These are phyloP conservation scores for Fusarium nodosum DNA, from an alignment of 2,329 filamentous ascomycete genomes.

Conservation along the genomic window DNA sequence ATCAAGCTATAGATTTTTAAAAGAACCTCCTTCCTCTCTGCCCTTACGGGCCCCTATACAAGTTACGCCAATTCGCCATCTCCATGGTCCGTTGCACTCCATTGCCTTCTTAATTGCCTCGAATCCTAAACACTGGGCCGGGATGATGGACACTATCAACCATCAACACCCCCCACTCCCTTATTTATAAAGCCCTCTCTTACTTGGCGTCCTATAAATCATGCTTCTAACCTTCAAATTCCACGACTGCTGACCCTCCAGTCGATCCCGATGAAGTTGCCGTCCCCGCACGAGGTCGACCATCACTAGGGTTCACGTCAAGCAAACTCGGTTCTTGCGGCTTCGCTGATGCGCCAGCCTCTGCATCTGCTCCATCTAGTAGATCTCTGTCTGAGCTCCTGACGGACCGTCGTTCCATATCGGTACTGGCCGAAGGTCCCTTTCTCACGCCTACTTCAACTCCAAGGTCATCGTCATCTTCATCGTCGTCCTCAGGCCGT, in stretches of 20 bases:
- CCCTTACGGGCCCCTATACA: conserved; percentile 10
- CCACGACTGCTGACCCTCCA: conserved; percentile 56
- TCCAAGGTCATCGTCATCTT: conserved; percentile 71
- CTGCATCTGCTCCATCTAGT: conserved; percentile 80
- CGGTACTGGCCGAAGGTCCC: conserved; percentile 58
- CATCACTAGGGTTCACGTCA: conserved; percentile 51
- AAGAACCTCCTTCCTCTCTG: not conserved
- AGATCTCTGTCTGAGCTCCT: conserved; percentile 77
- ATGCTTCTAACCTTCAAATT: conserved; percentile 57
- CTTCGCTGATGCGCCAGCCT: conserved; percentile 65
- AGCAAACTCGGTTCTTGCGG: conserved; percentile 54
- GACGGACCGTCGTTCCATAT: conserved; percentile 73
- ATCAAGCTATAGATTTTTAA: conserved; percentile 15
- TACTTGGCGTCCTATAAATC: conserved; percentile 8
- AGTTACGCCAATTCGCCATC: conserved; percentile 30
- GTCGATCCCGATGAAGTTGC: conserved; percentile 50
- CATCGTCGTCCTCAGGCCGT: conserved; percentile 77
- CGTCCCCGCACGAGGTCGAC: conserved; percentile 48
- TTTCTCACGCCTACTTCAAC: conserved; percentile 59
- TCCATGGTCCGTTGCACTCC: conserved; percentile 20
- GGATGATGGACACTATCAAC: conserved; percentile 27
- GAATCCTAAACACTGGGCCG: conserved; percentile 20
- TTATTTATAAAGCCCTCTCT: conserved; percentile 34
- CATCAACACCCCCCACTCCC: conserved; percentile 31
- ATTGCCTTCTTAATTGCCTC: conserved; percentile 13